Percentiles rank a stretch among this genome's conserved stretches.
Conservation (phyloP, 164 flowering plant species). For the Paratinospora sagittata region DNA sequence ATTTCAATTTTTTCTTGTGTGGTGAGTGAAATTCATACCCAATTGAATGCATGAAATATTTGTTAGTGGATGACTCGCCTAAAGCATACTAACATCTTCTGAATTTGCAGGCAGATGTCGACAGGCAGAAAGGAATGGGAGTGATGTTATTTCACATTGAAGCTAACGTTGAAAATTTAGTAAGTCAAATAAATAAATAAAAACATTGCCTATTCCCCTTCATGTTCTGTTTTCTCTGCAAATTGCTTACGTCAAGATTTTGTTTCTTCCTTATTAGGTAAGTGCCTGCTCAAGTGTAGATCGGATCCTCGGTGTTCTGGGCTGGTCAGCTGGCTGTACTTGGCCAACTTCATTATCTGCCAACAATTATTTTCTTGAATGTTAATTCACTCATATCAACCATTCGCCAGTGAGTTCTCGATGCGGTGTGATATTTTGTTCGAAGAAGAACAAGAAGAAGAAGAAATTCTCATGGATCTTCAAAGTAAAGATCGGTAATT, state of each 20-base stretch:
- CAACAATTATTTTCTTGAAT: constrained; percentile 35
- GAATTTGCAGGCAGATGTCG: constrained; percentile 68
- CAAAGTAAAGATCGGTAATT: constrained; percentile 1
- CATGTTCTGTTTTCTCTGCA: not conserved
- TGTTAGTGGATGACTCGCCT: not conserved
- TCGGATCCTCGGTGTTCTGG: constrained; percentile 69
- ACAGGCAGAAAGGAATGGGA: constrained; percentile 69
- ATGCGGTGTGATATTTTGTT: constrained; percentile 13
- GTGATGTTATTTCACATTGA: constrained; percentile 88
- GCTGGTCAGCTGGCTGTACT: constrained; percentile 94
- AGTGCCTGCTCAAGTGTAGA: constrained; percentile 65
- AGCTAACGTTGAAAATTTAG: constrained; percentile 66
- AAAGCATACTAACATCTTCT: not conserved
- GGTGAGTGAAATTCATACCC: constrained; percentile 44
- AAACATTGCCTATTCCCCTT: not conserved
- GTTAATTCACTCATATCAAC: constrained; percentile 25
- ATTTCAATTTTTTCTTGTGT: constrained; percentile 77
- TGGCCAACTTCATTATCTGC: constrained; percentile 62
- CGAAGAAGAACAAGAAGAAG: not conserved
- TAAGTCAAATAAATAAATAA: constrained; percentile 17
- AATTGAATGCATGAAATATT: not conserved
- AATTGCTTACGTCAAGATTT: not conserved
- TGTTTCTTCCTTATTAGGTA: constrained; percentile 47
- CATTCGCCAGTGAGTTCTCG: not conserved
- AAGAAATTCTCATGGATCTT: not conserved